These are phyloP conservation scores for Tolypocladium guangdongense DNA, from an alignment of 2,329 filamentous ascomycete genomes.

Conservation along the genomic window DNA sequence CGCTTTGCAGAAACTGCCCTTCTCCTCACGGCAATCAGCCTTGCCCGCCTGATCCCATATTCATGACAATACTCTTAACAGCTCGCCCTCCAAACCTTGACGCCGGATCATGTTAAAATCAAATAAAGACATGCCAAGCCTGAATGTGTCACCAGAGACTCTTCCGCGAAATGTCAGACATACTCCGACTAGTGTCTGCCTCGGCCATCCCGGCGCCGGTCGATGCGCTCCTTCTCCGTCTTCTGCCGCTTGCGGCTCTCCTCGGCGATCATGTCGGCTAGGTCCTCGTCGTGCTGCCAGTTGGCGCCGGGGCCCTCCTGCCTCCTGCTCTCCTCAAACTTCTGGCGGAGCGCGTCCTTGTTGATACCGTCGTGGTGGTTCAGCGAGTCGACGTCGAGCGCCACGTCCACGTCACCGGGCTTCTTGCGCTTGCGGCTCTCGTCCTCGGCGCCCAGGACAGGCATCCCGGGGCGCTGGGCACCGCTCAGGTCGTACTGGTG, in stretches of 20 bases:
- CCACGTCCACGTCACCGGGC: slow-evolving; percentile 88
- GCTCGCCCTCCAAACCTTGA: not conserved
- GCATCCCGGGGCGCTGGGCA: slow-evolving; percentile 40
- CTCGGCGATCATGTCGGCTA: slow-evolving; percentile 91
- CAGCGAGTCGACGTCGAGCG: slow-evolving; percentile 76
- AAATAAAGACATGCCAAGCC: not conserved
- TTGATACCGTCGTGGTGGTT: slow-evolving; percentile 64
- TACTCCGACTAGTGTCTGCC: slow-evolving; percentile 30
- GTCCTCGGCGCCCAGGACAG: slow-evolving; percentile 72
- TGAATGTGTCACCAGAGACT: not conserved
- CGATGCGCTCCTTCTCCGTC: slow-evolving; percentile 69
- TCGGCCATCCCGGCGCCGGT: slow-evolving; percentile 49
- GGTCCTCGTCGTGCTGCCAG: slow-evolving; percentile 73
- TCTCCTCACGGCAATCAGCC: not conserved
- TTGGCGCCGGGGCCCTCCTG: slow-evolving; percentile 57
- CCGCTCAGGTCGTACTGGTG: slow-evolving; percentile 77
- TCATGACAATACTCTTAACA: not conserved
- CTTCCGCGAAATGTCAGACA: not conserved
- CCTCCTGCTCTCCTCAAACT: slow-evolving; percentile 64
- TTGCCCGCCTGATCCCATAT: not conserved
- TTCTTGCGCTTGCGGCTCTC: slow-evolving; percentile 81
- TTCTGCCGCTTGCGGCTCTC: slow-evolving; percentile 86
- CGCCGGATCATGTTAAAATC: not conserved
- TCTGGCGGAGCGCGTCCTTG: slow-evolving; percentile 71
- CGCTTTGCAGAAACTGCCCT: not conserved